Evolutionary conservation across 192 early-diverging fungal genomes (phyloP), one percentile per base, ranked within the genome.

Genomic region (Dissophora ornata): DNA sequence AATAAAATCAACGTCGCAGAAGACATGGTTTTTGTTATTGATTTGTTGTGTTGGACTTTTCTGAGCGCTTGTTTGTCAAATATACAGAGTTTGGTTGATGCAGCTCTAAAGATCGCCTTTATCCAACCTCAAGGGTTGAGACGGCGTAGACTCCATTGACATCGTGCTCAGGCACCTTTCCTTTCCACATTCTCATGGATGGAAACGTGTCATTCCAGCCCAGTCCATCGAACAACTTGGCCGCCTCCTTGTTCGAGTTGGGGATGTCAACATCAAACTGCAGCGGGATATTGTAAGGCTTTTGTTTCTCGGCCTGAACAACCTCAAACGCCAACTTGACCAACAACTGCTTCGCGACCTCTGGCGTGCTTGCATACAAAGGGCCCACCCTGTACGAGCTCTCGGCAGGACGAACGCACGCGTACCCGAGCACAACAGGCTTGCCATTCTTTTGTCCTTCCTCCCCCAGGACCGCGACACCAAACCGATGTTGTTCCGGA

Each of bases 101-200:
- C n/a, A n/a, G n/a, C n/a, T n/a, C 36, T 38, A 13, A 38, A 6
- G 7, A 13, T 38, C 13, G 36, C 10, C 1, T 54, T 40, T 77
- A 77, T 42, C 70, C 79, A 15, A 74, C 19, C 51, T 80, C 79
- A 21, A 69, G 49, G 6, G 70, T 52, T 12, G 57, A 18, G 30
- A 80, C 49, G 13, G 32, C 70, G 54, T 32, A 80, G 32, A 74
- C 55, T 15, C 69, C 70, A 30, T 60, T 51, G 54, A 60, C 49
- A 74, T 80, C 66, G 24, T 74, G 65, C n/a, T 63, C 49, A 11
- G 79, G 79, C 1, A 63, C n/a, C 9, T 50, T 57, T 21, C 79
- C 79, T 50, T 60, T 73, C 79, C 79, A 80, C 79, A 80, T 80
- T 15, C 79, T 71, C 56, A 74, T 18, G 1, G 10, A 56, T 4